Evolutionary conservation across 371 early-diverging fungal genomes (phyloP).

Genomic region (Batrachochytrium dendrobatidis): DNA sequence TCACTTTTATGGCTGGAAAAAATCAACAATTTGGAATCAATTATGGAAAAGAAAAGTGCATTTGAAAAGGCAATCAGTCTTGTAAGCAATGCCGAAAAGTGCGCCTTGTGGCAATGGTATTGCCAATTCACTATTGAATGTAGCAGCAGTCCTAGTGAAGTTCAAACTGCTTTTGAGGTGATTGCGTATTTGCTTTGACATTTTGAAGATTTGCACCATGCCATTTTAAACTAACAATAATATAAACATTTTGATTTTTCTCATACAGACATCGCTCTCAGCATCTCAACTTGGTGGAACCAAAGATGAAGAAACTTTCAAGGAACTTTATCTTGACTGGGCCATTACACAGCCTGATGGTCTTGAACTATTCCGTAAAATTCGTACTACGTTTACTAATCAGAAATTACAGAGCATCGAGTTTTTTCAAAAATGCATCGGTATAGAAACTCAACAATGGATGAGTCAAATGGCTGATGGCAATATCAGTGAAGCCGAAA

Average conservation of each 20-base stretch:
- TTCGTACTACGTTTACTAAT: slow-evolving; percentile 44
- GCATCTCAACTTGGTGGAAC: slow-evolving; percentile 17
- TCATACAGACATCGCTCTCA: slow-evolving; percentile 44
- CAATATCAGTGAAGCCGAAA: not conserved
- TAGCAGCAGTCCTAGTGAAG: not conserved
- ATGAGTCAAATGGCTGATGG: not conserved
- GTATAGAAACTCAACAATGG: slow-evolving; percentile 38
- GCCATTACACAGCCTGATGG: slow-evolving; percentile 36
- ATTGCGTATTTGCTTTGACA: not conserved
- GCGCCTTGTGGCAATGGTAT: not conserved
- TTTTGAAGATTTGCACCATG: not conserved
- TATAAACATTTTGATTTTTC: slow-evolving; percentile 40
- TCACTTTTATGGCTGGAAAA: slow-evolving; percentile 31
- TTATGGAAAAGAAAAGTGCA: not conserved
- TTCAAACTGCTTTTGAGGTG: not conserved
- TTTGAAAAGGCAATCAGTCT: not conserved
- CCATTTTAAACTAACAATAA: too few species aligned
- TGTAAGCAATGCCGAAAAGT: not conserved
- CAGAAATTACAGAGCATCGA: slow-evolving; percentile 50
- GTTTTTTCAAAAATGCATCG: slow-evolving; percentile 55
- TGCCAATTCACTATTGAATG: not conserved
- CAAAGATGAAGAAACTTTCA: slow-evolving; percentile 28
- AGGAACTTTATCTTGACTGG: slow-evolving; percentile 45
- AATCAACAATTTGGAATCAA: not conserved
- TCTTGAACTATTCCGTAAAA: slow-evolving; percentile 44